Evolutionary conservation across 768 basidiomycete species (phyloP).

Genomic region (Agaricus bisporus): DNA sequence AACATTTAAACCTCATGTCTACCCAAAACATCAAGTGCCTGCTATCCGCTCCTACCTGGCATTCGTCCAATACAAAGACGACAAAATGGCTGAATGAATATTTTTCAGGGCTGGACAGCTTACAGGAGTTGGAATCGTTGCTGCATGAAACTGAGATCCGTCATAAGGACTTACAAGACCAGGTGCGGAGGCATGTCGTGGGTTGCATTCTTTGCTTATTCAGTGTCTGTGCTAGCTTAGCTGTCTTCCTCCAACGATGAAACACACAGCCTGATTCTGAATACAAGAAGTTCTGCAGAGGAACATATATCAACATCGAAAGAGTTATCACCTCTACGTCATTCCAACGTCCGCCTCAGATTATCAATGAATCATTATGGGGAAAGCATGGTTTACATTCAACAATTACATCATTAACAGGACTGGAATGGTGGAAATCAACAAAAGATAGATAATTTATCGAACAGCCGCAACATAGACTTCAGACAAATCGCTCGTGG

Average conservation of each 20-base stretch:
- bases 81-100: conserved; percentile 35
- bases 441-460: neutral
- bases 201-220: conserved; percentile 26
- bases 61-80: conserved; percentile 30
- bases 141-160: conserved; percentile 36
- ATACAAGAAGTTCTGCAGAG: conserved; percentile 42
- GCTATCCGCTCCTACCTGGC: conserved; percentile 39
- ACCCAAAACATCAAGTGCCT: conserved; percentile 37
- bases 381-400: neutral
- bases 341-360: conserved; percentile 24
- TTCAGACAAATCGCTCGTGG: conserved; percentile 4
- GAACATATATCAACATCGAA: conserved; percentile 58
- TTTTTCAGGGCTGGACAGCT: conserved; percentile 43
- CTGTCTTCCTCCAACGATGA: conserved; percentile 42
- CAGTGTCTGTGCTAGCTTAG: conserved; percentile 46
- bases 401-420: neutral
- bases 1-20: conserved; percentile 19
- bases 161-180: conserved; percentile 34
- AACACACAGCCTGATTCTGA: conserved; percentile 40
- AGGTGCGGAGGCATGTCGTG: conserved; percentile 32
- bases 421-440: neutral
- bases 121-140: conserved; percentile 38
- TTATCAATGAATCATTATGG: neutral
- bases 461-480: neutral
- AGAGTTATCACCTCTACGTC: conserved; percentile 68